A percentile compares a stretch with the other conserved stretches of the same genome.
phyloP scores from a whole-genome alignment of 192 early-diverging fungal species.

The Gryganskiella cystojenkinii region DNA sequence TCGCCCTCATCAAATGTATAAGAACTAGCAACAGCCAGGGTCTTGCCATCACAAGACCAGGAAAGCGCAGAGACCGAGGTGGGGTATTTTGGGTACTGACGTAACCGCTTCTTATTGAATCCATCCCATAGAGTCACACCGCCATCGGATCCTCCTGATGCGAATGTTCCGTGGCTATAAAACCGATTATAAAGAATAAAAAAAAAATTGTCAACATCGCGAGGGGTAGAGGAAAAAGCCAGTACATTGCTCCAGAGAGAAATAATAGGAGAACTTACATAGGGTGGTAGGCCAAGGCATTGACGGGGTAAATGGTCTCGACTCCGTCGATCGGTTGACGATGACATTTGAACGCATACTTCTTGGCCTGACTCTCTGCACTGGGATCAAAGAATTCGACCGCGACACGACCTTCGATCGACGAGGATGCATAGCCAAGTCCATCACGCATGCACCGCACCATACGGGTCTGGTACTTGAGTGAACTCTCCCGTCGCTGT shows the following conservation, averaged over 20 bases:
- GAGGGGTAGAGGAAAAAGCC: background rate
- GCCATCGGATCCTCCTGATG: conserved; percentile 94
- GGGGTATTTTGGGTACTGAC: conserved; percentile 85
- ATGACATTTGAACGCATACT: conserved; percentile 99
- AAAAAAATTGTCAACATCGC: conserved; percentile 6
- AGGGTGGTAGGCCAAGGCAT: conserved; percentile 93
- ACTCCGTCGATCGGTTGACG: conserved; percentile 78
- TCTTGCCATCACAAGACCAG: conserved; percentile 82
- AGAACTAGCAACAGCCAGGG: conserved; percentile 87
- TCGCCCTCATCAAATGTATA: conserved; percentile 98
- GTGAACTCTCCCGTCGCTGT: conserved; percentile 77
- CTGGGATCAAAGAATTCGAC: conserved; percentile 91
- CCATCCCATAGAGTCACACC: conserved; percentile 94
- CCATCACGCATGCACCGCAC: conserved; percentile 90
- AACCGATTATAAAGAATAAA: background rate
- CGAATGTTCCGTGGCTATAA: conserved; percentile 89
- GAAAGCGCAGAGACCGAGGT: conserved; percentile 83
- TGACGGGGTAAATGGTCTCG: conserved; percentile 93
- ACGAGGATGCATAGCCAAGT: conserved; percentile 87
- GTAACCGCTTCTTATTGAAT: conserved; percentile 87
- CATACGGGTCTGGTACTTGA: conserved; percentile 91
- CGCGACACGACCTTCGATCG: conserved; percentile 94
- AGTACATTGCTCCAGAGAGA: background rate
- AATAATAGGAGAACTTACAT: conserved; percentile 58
- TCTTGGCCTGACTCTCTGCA: conserved; percentile 74